Base-by-base conservation (phyloP, 169 alveolate genomes). In the Plasmodium reichenowi region DNA sequence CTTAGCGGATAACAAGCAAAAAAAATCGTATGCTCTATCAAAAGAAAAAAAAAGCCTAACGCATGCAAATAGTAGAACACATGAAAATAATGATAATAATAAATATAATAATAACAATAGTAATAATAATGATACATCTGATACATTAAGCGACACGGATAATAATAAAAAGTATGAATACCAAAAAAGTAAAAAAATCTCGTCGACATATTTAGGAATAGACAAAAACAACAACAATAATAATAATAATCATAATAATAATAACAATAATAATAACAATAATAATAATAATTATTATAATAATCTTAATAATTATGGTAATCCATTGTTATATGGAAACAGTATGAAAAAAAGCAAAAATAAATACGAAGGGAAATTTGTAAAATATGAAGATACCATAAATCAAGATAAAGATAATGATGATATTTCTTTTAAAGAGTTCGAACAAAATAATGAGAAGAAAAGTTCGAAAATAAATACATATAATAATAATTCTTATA, bases 41-140 rank as follows among this genome's bases (percentile, higher is more conserved):
- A 3, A 0, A 32, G 5, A 32, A 3, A 32, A 32, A 7, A 38
- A 29, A 56, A 71, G 45, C 17, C 48, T 17, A 2, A 22, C 62
- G 8, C 13, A 4, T 54, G 6, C 8, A 15, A 47, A 10, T 3
- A 8, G 15, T 6, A 50, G n/a, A 7, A 76, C 15, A 48, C 7
- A n/a, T n/a, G 47, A 43, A 26, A 74, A 43, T 60, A 74, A 59
- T 43, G 29, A n/a, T 22, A 26, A 26, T 26, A 2, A 26, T 26
- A 26, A 26, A 26, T 26, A 26, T 26, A 26, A 26, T 26, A 26
- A 13, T 3, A 17, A 43, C 48, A 62, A 59, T 22, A 74, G 74
- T 2, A 52, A 22, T 2, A 74, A 74, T 48, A 48, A 72, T n/a
- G 88, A 26, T 24, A 52, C 15, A 24, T 74, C n/a, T 38, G 26